Conservation (phyloP, 208 protist species). For the Trypanosoma theileri region DNA sequence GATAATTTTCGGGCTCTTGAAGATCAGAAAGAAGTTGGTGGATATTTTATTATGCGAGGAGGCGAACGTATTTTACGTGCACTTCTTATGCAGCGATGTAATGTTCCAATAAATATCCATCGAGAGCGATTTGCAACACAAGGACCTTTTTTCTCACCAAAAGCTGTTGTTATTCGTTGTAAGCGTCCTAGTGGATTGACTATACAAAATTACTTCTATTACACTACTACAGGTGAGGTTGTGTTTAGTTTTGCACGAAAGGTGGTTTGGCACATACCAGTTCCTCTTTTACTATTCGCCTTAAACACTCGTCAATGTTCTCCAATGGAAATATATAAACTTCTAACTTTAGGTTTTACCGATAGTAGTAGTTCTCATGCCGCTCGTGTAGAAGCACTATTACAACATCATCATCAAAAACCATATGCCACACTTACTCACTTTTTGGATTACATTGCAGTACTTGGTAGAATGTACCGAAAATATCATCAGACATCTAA, state of each 20-base stretch:
- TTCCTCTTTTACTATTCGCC: slow-evolving; percentile 69
- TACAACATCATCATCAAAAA: slow-evolving; percentile 86
- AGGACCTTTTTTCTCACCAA: slow-evolving; percentile 94
- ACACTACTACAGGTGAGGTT: slow-evolving; percentile 89
- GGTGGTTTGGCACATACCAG: slow-evolving; percentile 86
- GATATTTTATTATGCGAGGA: slow-evolving; percentile 99
- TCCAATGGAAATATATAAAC: slow-evolving; percentile 55
- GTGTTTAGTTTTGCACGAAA: slow-evolving; percentile 87
- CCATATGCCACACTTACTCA: slow-evolving; percentile 72
- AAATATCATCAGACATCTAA: slow-evolving; percentile 67
- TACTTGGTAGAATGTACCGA: slow-evolving; percentile 83
- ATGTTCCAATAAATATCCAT: slow-evolving; percentile 94
- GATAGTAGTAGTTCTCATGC: slow-evolving; percentile 39
- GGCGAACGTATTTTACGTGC: slow-evolving; percentile 97
- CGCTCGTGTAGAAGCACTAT: slow-evolving; percentile 80
- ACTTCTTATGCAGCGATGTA: slow-evolving; percentile 94
- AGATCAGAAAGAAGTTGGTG: slow-evolving; percentile 96
- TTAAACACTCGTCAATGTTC: slow-evolving; percentile 61
- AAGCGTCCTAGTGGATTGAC: slow-evolving; percentile 92
- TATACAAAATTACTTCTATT: slow-evolving; percentile 97
- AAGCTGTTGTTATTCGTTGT: slow-evolving; percentile 95
- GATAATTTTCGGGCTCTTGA: slow-evolving; percentile 87
- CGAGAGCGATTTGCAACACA: slow-evolving; percentile 89
- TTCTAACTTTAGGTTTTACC: slow-evolving; percentile 72
- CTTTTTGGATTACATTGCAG: slow-evolving; percentile 75